Base-by-base conservation (phyloP, 2,329 filamentous ascomycete genomes). In the Monosporascus sp. region DNA sequence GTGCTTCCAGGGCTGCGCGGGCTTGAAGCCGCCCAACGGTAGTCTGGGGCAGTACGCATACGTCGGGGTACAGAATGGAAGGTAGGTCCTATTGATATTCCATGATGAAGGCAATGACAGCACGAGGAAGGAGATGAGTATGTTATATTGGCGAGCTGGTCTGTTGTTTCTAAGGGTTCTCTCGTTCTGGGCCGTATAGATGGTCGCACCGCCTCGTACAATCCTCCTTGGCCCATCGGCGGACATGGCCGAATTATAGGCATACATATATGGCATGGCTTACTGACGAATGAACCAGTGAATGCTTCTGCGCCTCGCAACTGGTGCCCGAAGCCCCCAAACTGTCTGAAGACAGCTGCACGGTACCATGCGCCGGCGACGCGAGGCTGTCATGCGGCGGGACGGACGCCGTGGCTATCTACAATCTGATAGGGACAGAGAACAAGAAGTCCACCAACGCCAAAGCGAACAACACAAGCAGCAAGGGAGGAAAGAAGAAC, bases 11-110 rank as follows among this genome's bases (percentile, higher is more conserved):
- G 58, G 55, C n/a, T 67, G 63, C 48, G 53, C 52, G 2, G 54
- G 45, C 7, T 41, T 54, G 35, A 25, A 48, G 20, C 52, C 54
- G 9, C 37, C 52, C 41, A 49, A 51, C 17, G 49, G 54, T 3
- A 46, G 24, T 6, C 38, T 37, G 2, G 44, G 50, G 35, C 46
- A 49, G 14, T 64, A 63, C 36, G 38, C 44, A 31, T 62, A 64
- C 31, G 57, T 52, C 36, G 64, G 60, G 11, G 8, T 66, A 20
- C 60, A 54, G 50, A 63, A 64, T 48, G 62, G 62, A 52, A 63
- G 54, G 64, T 67, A 55, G 38, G 31, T 35, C 31, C 31, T 35
- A 14, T 35, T 35, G 9, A 35, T 35, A 14, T 14, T 35, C 14
- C 31, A 35, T 14, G 31, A 31, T 31, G 3, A 35, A 9, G 11